Evolutionary conservation across 192 early-diverging fungal species (phyloP).

Genomic region (Backusella morwellensis): DNA sequence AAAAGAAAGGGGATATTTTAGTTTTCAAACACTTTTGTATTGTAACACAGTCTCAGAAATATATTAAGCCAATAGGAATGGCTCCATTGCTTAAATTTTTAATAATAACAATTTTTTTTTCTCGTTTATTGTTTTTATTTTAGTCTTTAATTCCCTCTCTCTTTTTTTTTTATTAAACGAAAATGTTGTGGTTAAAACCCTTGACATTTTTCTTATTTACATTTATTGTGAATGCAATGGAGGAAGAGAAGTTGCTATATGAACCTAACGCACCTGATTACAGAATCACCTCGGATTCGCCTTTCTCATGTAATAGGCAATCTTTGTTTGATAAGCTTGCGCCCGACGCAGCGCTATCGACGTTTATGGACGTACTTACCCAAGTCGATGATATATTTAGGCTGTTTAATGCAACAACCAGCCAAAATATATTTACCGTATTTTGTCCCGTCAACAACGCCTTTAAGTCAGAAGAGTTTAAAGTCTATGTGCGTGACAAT

Average conservation of each 20-base stretch:
- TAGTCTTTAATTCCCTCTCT: neutral
- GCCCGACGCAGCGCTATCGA: slow-evolving; percentile 28
- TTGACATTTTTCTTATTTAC: neutral
- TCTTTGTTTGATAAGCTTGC: slow-evolving; percentile 36
- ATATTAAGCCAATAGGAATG: slow-evolving; percentile 10
- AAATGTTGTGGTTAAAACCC: neutral
- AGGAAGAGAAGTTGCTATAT: slow-evolving; percentile 14
- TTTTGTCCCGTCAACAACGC: slow-evolving; percentile 37
- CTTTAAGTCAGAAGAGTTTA: slow-evolving; percentile 11
- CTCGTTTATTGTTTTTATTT: slow-evolving; percentile 9
- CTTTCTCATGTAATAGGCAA: slow-evolving; percentile 8
- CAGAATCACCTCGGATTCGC: neutral
- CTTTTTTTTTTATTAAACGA: slow-evolving; percentile 8
- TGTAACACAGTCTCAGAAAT: slow-evolving; percentile 8
- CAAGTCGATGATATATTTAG: slow-evolving; percentile 24
- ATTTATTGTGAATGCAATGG: neutral
- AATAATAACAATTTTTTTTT: slow-evolving; percentile 5
- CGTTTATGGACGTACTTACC: slow-evolving; percentile 34
- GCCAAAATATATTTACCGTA: slow-evolving; percentile 24
- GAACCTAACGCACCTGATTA: slow-evolving; percentile 30
- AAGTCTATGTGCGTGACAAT: neutral
- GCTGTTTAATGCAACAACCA: slow-evolving; percentile 18
- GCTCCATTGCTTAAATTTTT: neutral
- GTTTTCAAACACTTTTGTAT: slow-evolving; percentile 18
- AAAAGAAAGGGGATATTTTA: neutral